Percentiles rank a stretch among this genome's conserved stretches.
These are phyloP conservation scores for Leersia perrieri DNA, from an alignment of 176 grass and related monocot genomes.

Conservation along the genomic window DNA sequence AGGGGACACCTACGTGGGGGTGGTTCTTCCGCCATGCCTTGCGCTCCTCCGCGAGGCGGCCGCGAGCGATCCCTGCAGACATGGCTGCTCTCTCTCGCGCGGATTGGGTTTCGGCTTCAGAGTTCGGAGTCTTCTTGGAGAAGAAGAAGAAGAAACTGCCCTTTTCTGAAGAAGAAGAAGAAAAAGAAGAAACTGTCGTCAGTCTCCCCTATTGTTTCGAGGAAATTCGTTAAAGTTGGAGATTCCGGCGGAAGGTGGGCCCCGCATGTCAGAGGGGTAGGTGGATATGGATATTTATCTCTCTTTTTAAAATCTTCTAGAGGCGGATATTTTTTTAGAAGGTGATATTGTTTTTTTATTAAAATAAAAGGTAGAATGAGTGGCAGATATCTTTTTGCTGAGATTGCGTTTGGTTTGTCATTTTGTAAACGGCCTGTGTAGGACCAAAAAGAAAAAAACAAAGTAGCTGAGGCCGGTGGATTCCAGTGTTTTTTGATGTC, in stretches of 20 bases:
- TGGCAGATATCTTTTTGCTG: not conserved
- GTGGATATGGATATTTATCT: not conserved
- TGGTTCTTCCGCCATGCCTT: conserved; percentile 81
- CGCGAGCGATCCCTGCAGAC: conserved; percentile 69
- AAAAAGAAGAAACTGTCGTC: too few relatives aligned
- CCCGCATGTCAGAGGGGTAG: not conserved
- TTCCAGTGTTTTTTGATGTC: not conserved
- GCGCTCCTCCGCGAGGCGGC: conserved; percentile 68
- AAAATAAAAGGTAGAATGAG: not conserved
- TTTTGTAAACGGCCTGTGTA: not conserved
- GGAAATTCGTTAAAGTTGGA: not conserved
- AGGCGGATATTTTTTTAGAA: not conserved
- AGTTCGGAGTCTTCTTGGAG: not conserved
- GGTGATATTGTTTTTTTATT: not conserved
- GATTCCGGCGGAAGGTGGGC: not conserved
- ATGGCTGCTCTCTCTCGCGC: conserved; percentile 31
- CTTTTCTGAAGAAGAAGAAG: not conserved
- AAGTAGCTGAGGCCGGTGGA: not conserved
- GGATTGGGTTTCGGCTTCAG: not conserved
- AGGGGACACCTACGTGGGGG: conserved; percentile 40
- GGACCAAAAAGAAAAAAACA: too few relatives aligned
- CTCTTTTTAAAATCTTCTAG: not conserved
- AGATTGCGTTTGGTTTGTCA: not conserved
- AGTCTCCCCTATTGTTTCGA: not conserved
- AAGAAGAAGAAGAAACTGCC: conserved; percentile 1